phyloP scores from a whole-genome alignment of 192 early-diverging fungal genomes.

The Coemansia sp. region DNA sequence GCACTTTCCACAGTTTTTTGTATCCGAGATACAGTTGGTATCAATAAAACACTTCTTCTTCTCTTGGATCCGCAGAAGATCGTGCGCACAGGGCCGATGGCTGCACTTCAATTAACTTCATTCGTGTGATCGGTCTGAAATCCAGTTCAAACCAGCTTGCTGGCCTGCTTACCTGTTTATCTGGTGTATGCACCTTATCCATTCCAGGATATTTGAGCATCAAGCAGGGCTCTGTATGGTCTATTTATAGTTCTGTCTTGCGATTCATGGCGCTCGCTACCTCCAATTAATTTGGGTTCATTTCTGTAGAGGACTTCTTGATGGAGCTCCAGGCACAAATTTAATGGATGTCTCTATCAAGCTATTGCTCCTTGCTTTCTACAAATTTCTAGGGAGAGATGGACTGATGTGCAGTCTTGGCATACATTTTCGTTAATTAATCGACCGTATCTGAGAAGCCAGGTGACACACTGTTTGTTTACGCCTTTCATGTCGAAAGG shows the following conservation, averaged over 20 bases:
- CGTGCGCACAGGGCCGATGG: not conserved
- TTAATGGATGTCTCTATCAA: not conserved
- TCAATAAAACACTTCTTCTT: too few species aligned
- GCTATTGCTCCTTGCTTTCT: not conserved
- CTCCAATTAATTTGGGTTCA: not conserved
- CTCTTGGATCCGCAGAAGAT: too few species aligned
- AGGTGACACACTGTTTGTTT: conserved; percentile 9
- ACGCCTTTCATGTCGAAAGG: not conserved
- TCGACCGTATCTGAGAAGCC: conserved; percentile 1
- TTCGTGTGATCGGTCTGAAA: not conserved
- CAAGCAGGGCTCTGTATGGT: not conserved
- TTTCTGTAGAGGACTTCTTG: not conserved
- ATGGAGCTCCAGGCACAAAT: not conserved
- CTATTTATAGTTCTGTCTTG: not conserved
- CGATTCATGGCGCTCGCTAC: not conserved
- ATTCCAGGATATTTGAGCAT: not conserved
- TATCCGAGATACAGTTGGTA: too few species aligned
- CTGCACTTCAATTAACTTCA: not conserved
- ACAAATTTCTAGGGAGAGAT: not conserved
- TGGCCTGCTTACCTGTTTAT: not conserved
- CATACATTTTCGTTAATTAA: not conserved
- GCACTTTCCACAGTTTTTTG: too few species aligned
- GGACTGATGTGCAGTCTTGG: not conserved
- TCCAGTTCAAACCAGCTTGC: conserved; percentile 5
- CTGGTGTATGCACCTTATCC: not conserved